Evolutionary conservation across 2,329 filamentous ascomycete genomes (phyloP), one percentile per base, ranked within the genome.

Genomic region (Diplodia intermedia): DNA sequence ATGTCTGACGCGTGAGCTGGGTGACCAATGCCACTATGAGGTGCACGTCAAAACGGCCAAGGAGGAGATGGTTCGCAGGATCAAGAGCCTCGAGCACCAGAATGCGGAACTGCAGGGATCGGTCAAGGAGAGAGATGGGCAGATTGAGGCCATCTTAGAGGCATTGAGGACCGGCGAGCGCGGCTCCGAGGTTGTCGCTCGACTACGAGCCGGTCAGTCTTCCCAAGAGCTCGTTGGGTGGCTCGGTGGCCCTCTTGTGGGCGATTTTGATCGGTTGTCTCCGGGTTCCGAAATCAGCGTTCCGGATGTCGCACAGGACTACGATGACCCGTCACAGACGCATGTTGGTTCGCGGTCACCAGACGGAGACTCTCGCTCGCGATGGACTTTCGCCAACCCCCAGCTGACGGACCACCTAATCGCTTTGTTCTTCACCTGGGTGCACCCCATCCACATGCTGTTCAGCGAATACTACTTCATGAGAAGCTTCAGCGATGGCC

Each of bases 381-480:
- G 47, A 31, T 76, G 74, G 74, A 75, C 74, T 14, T 69, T 61
- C 12, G 49, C 55, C n/a, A 71, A 70, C 66, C 69, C 71, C 29
- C 69, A 54, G 18, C 69, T 74, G 20, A 66, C 72, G 11, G 69
- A 73, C 31, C 74, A 76, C 55, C 69, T 76, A 23, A 70, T 76
- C 65, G 71, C 71, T 3, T 70, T 76, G 11, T 76, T 74, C 65
- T 75, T 76, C 47, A 71, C 74, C 40, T 76, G 74, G 74, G 70
- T 76, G 11, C 74, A 76, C 65, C 74, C 74, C 14, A 71, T 72
- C 3, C 74, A 76, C 54, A 75, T 75, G 73, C 69, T 76, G 26
- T 75, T 76, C 70, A 73, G 72, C 62, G 74, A 76, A 57, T 43
- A 68, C 20, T 70, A 73, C 31, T 75, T 76, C 65, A 71, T 72